Base-by-base conservation (phyloP, 768 basidiomycete genomes). In the Phaffia australis region DNA sequence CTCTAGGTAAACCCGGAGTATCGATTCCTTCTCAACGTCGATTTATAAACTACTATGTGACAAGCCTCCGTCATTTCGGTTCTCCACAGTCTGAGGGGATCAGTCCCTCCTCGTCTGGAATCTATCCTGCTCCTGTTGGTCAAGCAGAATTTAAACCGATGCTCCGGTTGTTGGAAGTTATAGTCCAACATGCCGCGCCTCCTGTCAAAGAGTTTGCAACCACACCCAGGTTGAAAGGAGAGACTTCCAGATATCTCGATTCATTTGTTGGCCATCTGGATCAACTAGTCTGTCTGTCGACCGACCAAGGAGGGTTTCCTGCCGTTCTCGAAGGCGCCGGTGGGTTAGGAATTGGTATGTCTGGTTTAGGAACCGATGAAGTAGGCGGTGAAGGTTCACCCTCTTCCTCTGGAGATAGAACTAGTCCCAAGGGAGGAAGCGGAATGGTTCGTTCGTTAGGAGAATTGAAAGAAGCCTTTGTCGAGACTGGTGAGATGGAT, bases 21-120 rank as follows among this genome's bases (percentile, higher is more conserved):
- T 87, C 84, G 69, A 90, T 90, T 70, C 86, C 88, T 0, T 87
- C 85, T 65, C 89, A 90, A 74, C 81, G 84, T 1, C 83, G 89
- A 23, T 89, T 84, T 80, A 77, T 92, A 5, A 81, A 83, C 70
- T 91, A 90, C 72, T 91, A 2, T 70, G 73, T 48, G 54, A 52
- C 8, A 66, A 67, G 27, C 54, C 52, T 21, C 7, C 52, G 63
- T 9, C 70, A 69, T 47, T 70, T 68, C 0, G 60, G 62, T 16
- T 82, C 84, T 0, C 78, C 84, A 15, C 72, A 85, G n/a, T 79
- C 87, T 19, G 78, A 81, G 3, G 78, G 81, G 56, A 81, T 81
- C 50, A 83, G 80, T 0, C 86, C 85, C 4, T 67, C 75, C 2
- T 79, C 80, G 29, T 74, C 85, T 60, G 84, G 81, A 81, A 32